Evolutionary conservation across 192 early-diverging fungal genomes (phyloP), one percentile per base, ranked within the genome.

Genomic region (Mortierella hygrophila): DNA sequence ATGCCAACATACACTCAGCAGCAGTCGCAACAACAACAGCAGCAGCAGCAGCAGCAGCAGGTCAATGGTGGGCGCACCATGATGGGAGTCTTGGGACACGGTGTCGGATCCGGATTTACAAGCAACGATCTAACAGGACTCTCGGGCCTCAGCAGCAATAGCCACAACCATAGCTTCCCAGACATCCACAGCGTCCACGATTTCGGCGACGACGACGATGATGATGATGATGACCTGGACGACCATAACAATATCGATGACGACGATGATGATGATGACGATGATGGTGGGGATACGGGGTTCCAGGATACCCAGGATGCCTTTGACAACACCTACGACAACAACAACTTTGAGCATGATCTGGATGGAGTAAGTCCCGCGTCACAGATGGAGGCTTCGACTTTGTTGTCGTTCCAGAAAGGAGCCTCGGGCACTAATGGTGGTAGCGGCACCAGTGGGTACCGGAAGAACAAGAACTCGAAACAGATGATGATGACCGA

Each of bases 61-160:
- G 60, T 65, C 29, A 74, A 74, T 7, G 29, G 46, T 23, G 38
- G 72, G 38, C 79, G 79, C 46, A 55, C 77, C 1, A 29, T 46
- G 9, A 41, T 72, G 37, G 79, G 72, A 74, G 35, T 32, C 20
- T 52, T 73, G 9, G 63, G 72, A 6, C 15, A 42, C 7, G 72
- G 57, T 21, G 23, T 81, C 26, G 80, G 65, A 75, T 81, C 80
- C 10, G 60, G 44, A 10, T 46, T 81, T 2, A 35, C 73, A 16
- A 74, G 80, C 18, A 63, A 75, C 15, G 80, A 75, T 9, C 26
- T 81, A 26, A 35, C 80, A 37, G 74, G 23, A 16, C 20, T 75
- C 3, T 80, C 72, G 15, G 6, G 23, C 18, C 32, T 81, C 8
- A 38, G 38, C 15, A 49, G 11, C 41, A 73, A n/a, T 37, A 40